These are phyloP conservation scores for Taiozyma onychis DNA, from an alignment of 1,139 yeast genomes.

Conservation along the genomic window DNA sequence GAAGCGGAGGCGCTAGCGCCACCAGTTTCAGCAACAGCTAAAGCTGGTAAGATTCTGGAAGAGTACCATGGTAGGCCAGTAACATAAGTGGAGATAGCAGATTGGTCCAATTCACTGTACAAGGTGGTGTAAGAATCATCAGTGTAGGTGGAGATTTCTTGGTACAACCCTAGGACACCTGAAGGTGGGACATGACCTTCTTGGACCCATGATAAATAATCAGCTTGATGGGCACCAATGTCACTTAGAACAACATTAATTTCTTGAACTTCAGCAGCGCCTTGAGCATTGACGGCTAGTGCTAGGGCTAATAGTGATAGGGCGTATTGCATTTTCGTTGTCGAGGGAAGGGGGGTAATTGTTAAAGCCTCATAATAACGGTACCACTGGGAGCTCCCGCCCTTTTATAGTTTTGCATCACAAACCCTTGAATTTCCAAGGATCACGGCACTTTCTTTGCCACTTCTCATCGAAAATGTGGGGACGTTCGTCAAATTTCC, in stretches of 20 bases:
- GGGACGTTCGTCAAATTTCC: background rate
- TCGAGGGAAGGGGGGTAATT: background rate
- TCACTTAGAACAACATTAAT: conserved; percentile 27
- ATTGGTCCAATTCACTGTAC: conserved; percentile 23
- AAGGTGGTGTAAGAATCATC: conserved; percentile 37
- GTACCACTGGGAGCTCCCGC: background rate
- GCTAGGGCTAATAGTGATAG: conserved; percentile 5
- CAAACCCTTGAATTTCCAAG: background rate
- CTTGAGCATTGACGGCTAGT: conserved; percentile 15
- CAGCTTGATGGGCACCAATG: conserved; percentile 23
- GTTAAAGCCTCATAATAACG: background rate
- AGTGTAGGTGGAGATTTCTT: conserved; percentile 33
- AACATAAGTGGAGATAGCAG: conserved; percentile 30
- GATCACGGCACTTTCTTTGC: background rate
- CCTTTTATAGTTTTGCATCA: background rate
- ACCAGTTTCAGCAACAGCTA: conserved; percentile 23
- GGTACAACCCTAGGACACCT: conserved; percentile 30
- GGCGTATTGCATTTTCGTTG: conserved; percentile 6
- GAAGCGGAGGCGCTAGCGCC: conserved; percentile 23
- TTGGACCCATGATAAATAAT: conserved; percentile 26
- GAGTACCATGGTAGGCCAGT: conserved; percentile 41
- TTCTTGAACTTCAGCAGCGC: conserved; percentile 20
- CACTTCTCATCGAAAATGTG: background rate
- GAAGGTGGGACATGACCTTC: conserved; percentile 24
- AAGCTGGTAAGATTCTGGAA: conserved; percentile 28